A percentile compares a stretch with the other conserved stretches of the same genome.
phyloP scores from a whole-genome alignment of 1,284 basidiomycete genomes.

The Macrocystidia cucumis region DNA sequence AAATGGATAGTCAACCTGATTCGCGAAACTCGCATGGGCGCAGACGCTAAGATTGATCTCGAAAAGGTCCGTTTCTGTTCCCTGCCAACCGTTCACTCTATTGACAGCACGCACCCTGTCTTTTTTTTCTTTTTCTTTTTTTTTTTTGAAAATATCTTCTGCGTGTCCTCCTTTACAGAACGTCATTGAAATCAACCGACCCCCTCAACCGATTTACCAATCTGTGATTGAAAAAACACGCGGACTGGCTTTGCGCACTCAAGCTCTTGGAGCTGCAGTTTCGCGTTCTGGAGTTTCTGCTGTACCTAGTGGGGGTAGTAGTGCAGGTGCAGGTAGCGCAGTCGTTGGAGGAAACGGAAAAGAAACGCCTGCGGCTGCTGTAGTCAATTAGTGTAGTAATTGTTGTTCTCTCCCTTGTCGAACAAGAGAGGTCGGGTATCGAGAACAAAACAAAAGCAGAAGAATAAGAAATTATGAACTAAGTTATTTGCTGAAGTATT shows the following conservation, averaged over 20 bases:
- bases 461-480: no score
- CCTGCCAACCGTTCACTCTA: neutral
- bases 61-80: slow-evolving; percentile 58
- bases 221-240: slow-evolving; percentile 95
- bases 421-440: no score
- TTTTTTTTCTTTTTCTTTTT: slow-evolving; percentile 8
- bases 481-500: no score
- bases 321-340: no score
- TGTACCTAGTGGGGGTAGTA: neutral
- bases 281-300: slow-evolving; percentile 32
- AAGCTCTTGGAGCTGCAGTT: slow-evolving; percentile 86
- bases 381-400: no score
- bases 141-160: slow-evolving; percentile 5
- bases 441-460: no score
- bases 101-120: no score
- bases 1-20: slow-evolving; percentile 99
- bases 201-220: slow-evolving; percentile 88
- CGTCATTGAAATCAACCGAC: slow-evolving; percentile 92
- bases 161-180: slow-evolving; percentile 47
- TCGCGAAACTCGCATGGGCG: slow-evolving; percentile 91
- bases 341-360: no score
- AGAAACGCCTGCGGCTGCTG: no score
- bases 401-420: no score
- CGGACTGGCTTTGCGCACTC: slow-evolving; percentile 85
- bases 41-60: slow-evolving; percentile 95